Conservation (phyloP, 2,329 filamentous ascomycete species). For the Cladosporium phlei region DNA sequence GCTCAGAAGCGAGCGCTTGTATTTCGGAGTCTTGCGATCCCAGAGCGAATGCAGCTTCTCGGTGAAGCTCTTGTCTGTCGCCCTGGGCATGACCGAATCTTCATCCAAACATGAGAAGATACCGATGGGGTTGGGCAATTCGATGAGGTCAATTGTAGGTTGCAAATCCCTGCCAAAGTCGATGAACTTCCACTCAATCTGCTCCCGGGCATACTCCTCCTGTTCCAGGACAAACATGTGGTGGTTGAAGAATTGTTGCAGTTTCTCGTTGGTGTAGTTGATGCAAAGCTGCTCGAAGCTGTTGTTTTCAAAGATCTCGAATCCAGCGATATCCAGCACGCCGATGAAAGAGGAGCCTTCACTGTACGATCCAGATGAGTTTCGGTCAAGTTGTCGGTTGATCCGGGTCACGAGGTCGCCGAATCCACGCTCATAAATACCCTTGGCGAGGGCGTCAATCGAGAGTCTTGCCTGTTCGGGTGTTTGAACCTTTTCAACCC, state of each 20-base stretch:
- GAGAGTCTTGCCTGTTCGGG: slow-evolving; percentile 90
- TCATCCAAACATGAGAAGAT: slow-evolving; percentile 98
- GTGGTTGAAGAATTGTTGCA: slow-evolving; percentile 99
- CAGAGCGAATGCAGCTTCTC: slow-evolving; percentile 96
- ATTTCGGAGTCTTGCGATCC: slow-evolving; percentile 94
- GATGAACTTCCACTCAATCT: slow-evolving; percentile 99
- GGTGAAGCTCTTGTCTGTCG: slow-evolving; percentile 92
- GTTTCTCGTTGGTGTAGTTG: slow-evolving; percentile 99
- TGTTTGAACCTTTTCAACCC: slow-evolving; percentile 97
- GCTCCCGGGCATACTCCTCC: slow-evolving; percentile 93
- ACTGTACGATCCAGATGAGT: slow-evolving; percentile 62
- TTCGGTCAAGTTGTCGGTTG: slow-evolving; percentile 83
- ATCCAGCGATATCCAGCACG: slow-evolving; percentile 96
- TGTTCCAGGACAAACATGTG: slow-evolving; percentile 99
- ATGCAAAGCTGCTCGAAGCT: slow-evolving; percentile 99
- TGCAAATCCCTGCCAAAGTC: slow-evolving; percentile 97
- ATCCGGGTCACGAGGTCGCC: slow-evolving; percentile 88
- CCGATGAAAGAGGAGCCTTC: slow-evolving; percentile 96
- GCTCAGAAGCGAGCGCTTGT: slow-evolving; percentile 77
- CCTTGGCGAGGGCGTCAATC: slow-evolving; percentile 88
- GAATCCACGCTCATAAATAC: slow-evolving; percentile 95
- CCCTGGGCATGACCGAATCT: slow-evolving; percentile 98
- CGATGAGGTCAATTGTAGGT: slow-evolving; percentile 95
- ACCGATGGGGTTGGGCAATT: slow-evolving; percentile 92
- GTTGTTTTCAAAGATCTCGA: slow-evolving; percentile 97